Evolutionary conservation across 2,329 filamentous ascomycete genomes (phyloP), one percentile per base, ranked within the genome.

Genomic region (Botryotinia globosa): DNA sequence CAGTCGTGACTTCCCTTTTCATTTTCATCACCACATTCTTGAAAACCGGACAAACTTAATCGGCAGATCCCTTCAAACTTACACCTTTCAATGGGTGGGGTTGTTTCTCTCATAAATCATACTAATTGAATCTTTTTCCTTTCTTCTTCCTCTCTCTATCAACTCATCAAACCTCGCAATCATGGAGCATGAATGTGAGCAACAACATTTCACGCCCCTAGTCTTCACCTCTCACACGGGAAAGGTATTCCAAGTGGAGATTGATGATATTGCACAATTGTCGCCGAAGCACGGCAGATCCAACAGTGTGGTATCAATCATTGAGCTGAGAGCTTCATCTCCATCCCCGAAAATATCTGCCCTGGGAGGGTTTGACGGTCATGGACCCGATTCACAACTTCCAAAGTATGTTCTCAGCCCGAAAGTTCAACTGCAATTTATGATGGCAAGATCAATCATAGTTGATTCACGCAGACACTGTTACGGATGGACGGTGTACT

Each of bases 191-290:
- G 42, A 68, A 56, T 71, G 66, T 34, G 56, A 71, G 10, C 22
- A 61, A 32, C 56, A 72, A 25, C 64, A 54, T 32, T 66, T 64
- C 51, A 56, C 51, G 12, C 72, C 72, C 8, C 22, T 72, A 14
- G 56, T 74, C 14, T 75, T 75, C 29, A 75, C 73, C 20, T 73
- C 70, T n/a, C 45, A 51, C 32, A 62, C 62, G 25, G 72, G 74
- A 37, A 71, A 73, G 39, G 48, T 74, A 20, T 74, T 74, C 42
- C 62, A 73, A 37, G 34, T 77, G 63, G 64, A 69, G 73, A 56
- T 61, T 29, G 67, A 74, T 8, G 39, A 48, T 7, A 59, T 59
- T 25, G 48, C 51, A 45, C 51, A 48, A 39, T 66, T 72, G 39
- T 71, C 72, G 14, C 62, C 62, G 12, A 67, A 44, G 22, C 61